These are phyloP conservation scores for Camelina sativa DNA, from an alignment of 345 rosid genomes.

Conservation along the genomic window DNA sequence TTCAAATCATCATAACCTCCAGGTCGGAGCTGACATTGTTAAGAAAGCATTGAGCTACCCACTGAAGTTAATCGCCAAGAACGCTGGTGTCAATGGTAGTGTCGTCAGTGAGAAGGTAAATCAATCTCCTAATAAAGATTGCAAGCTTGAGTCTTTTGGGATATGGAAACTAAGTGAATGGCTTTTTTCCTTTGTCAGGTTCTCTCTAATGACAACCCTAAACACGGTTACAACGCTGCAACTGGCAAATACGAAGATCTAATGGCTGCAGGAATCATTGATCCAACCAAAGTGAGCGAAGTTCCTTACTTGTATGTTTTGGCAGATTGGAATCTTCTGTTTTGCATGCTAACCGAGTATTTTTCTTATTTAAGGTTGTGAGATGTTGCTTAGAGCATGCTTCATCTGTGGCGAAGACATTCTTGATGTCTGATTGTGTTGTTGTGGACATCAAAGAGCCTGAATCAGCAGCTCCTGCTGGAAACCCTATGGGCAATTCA, in stretches of 20 bases:
- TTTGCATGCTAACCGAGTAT: background rate
- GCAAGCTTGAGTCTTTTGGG: slow-evolving; percentile 11
- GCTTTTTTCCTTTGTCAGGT: slow-evolving; percentile 46
- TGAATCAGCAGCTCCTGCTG: slow-evolving; percentile 62
- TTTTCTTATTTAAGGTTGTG: slow-evolving; percentile 62
- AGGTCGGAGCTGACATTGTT: slow-evolving; percentile 94
- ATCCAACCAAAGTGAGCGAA: slow-evolving; percentile 77
- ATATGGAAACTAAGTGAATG: slow-evolving; percentile 8
- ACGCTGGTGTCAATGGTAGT: slow-evolving; percentile 92
- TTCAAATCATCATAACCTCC: background rate
- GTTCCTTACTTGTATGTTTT: too few relatives aligned
- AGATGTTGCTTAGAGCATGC: slow-evolving; percentile 99
- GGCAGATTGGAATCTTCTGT: background rate
- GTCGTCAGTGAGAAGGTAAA: slow-evolving; percentile 84
- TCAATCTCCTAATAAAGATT: background rate
- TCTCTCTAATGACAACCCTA: slow-evolving; percentile 65
- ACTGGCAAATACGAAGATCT: slow-evolving; percentile 88
- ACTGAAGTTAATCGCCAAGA: slow-evolving; percentile 82
- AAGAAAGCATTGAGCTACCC: slow-evolving; percentile 88
- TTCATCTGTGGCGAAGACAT: slow-evolving; percentile 86
- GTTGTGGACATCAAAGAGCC: slow-evolving; percentile 96
- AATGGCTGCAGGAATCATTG: slow-evolving; percentile 92
- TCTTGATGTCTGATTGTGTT: slow-evolving; percentile 96
- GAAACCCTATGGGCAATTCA: slow-evolving; percentile 83
- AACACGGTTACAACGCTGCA: slow-evolving; percentile 84